Evolutionary conservation across 176 grass and related monocot genomes (phyloP).

Genomic region (Cenchrus americanus): DNA sequence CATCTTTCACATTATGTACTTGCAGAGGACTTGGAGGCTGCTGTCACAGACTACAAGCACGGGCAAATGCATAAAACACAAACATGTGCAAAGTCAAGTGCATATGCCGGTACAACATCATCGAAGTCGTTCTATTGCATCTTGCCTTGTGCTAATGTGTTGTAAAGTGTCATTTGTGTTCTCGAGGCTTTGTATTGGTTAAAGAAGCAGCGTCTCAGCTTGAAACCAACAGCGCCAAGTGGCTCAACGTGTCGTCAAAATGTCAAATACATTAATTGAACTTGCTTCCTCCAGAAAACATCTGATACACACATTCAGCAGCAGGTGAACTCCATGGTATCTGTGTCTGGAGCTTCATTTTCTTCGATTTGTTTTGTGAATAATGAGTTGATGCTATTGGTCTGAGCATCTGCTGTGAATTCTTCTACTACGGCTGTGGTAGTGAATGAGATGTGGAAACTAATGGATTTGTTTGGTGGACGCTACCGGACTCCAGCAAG

Average conservation of each 20-base stretch:
- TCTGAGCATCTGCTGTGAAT: neutral
- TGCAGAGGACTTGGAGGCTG: neutral
- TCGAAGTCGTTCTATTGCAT: constrained; percentile 26
- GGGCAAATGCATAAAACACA: neutral
- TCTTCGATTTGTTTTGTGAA: neutral
- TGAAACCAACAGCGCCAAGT: neutral
- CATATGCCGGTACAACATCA: neutral
- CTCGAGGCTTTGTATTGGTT: neutral
- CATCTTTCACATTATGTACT: neutral
- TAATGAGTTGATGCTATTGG: neutral
- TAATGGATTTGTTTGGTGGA: constrained; percentile 6
- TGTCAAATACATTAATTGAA: no score
- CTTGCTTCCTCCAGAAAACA: neutral
- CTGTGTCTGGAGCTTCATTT: neutral
- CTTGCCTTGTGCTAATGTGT: neutral
- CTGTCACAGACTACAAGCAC: neutral
- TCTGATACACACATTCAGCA: neutral
- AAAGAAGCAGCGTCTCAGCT: neutral
- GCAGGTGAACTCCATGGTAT: neutral
- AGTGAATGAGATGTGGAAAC: neutral
- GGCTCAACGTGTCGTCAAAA: neutral
- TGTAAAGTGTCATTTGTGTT: neutral
- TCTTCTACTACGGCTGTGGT: neutral
- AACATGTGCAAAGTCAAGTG: constrained; percentile 9
- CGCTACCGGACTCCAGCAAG: neutral